Evolutionary conservation across 2,329 filamentous ascomycete genomes (phyloP).

Genomic region (Lasiodiplodia theobromae): DNA sequence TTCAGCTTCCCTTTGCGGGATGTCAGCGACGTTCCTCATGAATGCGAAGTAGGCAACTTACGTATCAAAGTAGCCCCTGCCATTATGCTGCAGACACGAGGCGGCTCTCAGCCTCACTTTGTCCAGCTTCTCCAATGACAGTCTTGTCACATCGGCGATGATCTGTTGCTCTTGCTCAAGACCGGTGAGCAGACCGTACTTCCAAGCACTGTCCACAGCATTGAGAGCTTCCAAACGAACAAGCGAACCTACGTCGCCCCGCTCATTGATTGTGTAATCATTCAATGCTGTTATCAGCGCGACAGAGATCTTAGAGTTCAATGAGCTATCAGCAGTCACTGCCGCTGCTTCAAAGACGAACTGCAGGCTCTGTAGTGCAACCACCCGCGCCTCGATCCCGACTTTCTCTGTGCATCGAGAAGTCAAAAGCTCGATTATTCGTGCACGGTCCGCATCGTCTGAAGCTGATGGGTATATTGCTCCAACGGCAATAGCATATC

Average conservation of each 20-base stretch:
- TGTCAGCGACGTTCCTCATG: background rate
- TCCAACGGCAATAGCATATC: slow-evolving; percentile 54
- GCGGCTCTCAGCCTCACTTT: slow-evolving; percentile 67
- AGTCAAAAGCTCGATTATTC: slow-evolving; percentile 45
- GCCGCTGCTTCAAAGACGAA: slow-evolving; percentile 39
- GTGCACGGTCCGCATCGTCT: slow-evolving; percentile 32
- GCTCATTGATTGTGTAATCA: slow-evolving; percentile 88
- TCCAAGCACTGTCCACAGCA: slow-evolving; percentile 61
- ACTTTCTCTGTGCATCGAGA: slow-evolving; percentile 45
- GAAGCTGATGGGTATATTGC: slow-evolving; percentile 39
- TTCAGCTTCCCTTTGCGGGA: slow-evolving; percentile 23
- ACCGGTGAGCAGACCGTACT: slow-evolving; percentile 26
- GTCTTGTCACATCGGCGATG: slow-evolving; percentile 62
- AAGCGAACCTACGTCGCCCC: slow-evolving; percentile 89
- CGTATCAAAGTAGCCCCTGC: slow-evolving; percentile 23
- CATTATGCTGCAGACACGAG: slow-evolving; percentile 33
- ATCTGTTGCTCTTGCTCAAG: slow-evolving; percentile 35
- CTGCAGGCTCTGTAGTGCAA: slow-evolving; percentile 50
- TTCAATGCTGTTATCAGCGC: slow-evolving; percentile 64
- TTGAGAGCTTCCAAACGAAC: slow-evolving; percentile 81
- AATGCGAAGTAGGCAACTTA: background rate
- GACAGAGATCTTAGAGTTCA: slow-evolving; percentile 37
- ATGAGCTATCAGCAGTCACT: slow-evolving; percentile 11
- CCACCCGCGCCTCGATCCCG: slow-evolving; percentile 54
- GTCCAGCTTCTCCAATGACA: slow-evolving; percentile 89